These are phyloP conservation scores for Neonectria hederae DNA, from an alignment of 2,329 filamentous ascomycete species.

Conservation along the genomic window DNA sequence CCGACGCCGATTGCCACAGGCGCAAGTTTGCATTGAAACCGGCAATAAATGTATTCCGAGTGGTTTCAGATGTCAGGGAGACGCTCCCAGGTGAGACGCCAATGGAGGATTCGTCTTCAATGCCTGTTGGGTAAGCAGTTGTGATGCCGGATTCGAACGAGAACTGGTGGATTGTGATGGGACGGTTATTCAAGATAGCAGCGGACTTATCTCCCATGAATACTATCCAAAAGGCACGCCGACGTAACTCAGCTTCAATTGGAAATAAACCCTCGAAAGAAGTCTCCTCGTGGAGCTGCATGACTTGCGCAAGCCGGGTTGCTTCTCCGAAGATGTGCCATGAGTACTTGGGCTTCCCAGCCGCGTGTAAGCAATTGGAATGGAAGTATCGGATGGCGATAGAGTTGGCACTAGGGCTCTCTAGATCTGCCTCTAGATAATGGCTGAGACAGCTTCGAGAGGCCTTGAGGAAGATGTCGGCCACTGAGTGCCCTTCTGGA, in stretches of 20 bases:
- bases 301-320: constrained; percentile 52
- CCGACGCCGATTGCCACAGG: constrained; percentile 53
- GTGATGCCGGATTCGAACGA: constrained; percentile 54
- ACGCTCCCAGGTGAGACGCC: constrained; percentile 27
- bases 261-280: constrained; percentile 47
- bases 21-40: constrained; percentile 55
- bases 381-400: constrained; percentile 56
- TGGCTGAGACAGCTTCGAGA: constrained; percentile 51
- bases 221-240: constrained; percentile 51
- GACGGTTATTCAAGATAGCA: constrained; percentile 51
- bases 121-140: constrained; percentile 46
- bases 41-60: constrained; percentile 44
- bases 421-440: constrained; percentile 54
- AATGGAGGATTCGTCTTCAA: constrained; percentile 38
- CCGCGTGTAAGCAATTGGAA: constrained; percentile 55
- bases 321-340: constrained; percentile 59
- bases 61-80: constrained; percentile 23
- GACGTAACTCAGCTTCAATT: constrained; percentile 51
- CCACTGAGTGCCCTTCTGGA: constrained; percentile 49
- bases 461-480: constrained; percentile 51
- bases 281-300: constrained; percentile 54
- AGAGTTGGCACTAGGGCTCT: constrained; percentile 54
- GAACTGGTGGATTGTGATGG: constrained; percentile 56
- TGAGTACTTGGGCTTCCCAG: constrained; percentile 54
- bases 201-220: constrained; percentile 54